phyloP scores from a whole-genome alignment of 345 rosid genomes.

The Brassica incana region DNA sequence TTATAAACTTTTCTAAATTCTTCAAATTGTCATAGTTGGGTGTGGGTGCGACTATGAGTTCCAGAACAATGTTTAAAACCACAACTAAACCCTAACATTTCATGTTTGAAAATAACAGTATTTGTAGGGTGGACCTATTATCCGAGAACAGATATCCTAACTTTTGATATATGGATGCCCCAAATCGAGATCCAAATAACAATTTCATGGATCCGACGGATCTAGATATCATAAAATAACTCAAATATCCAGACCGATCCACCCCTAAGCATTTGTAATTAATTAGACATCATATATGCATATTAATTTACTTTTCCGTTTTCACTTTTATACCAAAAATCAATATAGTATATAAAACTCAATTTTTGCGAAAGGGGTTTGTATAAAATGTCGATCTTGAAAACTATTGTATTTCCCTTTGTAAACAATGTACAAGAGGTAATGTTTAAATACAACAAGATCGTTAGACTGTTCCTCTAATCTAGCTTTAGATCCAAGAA shows the following conservation, averaged over 20 bases:
- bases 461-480: too few relatives aligned
- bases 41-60: background rate
- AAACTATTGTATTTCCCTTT: too few relatives aligned
- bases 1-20: background rate
- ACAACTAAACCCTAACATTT: background rate
- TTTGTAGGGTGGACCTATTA: background rate
- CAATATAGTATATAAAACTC: background rate
- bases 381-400: background rate
- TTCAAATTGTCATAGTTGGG: background rate
- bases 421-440: too few relatives aligned
- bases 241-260: background rate
- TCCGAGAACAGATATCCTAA: too few relatives aligned
- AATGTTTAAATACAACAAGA: too few relatives aligned
- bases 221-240: background rate
- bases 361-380: background rate
- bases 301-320: background rate
- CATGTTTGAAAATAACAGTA: background rate
- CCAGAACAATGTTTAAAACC: background rate
- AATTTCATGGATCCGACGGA: background rate
- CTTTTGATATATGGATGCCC: background rate
- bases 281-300: background rate
- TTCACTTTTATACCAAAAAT: background rate
- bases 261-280: background rate
- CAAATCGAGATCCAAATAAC: background rate
- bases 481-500: too few relatives aligned